Percentiles rank a stretch among this genome's conserved stretches.
Evolutionary conservation across 345 rosid species (phyloP).

Genomic region (Eucalyptus pauciflora): DNA sequence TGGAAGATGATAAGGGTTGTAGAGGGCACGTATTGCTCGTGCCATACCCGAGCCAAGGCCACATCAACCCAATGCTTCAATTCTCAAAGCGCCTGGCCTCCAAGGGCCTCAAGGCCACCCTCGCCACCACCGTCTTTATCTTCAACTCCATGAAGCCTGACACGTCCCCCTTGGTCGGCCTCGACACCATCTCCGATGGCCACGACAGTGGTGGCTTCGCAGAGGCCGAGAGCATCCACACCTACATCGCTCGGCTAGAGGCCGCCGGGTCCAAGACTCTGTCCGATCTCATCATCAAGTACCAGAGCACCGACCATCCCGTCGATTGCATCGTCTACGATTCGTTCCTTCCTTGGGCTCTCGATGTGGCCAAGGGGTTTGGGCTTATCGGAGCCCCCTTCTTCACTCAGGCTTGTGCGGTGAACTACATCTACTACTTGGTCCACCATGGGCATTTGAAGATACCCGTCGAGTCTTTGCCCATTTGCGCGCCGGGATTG

Average conservation of each 20-base stretch:
- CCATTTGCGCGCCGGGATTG: slow-evolving; percentile 8
- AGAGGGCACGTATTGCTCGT: slow-evolving; percentile 10
- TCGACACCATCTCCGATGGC: slow-evolving; percentile 32
- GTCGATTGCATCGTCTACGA: slow-evolving; percentile 49
- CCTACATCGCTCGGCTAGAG: slow-evolving; percentile 20
- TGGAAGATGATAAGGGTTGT: background rate
- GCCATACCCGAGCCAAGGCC: slow-evolving; percentile 36
- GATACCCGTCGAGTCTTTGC: slow-evolving; percentile 11
- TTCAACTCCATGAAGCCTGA: slow-evolving; percentile 4
- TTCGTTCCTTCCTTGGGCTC: slow-evolving; percentile 50
- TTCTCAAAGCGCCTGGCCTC: slow-evolving; percentile 34
- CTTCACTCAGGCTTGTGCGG: slow-evolving; percentile 61
- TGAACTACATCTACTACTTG: slow-evolving; percentile 40
- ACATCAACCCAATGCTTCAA: slow-evolving; percentile 34
- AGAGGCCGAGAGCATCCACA: slow-evolving; percentile 3
- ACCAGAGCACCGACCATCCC: slow-evolving; percentile 14
- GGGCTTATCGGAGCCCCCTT: slow-evolving; percentile 45
- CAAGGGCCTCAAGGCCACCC: slow-evolving; percentile 22
- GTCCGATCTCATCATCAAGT: slow-evolving; percentile 24
- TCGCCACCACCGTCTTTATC: slow-evolving; percentile 20
- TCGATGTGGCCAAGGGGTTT: slow-evolving; percentile 44
- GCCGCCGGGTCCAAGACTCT: slow-evolving; percentile 34
- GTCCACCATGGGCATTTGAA: slow-evolving; percentile 19
- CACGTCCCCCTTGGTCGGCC: background rate
- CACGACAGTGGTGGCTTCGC: slow-evolving; percentile 14